Percentiles rank a stretch among this genome's conserved stretches.
phyloP scores from a whole-genome alignment of 176 grass and related monocot species.

The Microstegium vimineum region DNA sequence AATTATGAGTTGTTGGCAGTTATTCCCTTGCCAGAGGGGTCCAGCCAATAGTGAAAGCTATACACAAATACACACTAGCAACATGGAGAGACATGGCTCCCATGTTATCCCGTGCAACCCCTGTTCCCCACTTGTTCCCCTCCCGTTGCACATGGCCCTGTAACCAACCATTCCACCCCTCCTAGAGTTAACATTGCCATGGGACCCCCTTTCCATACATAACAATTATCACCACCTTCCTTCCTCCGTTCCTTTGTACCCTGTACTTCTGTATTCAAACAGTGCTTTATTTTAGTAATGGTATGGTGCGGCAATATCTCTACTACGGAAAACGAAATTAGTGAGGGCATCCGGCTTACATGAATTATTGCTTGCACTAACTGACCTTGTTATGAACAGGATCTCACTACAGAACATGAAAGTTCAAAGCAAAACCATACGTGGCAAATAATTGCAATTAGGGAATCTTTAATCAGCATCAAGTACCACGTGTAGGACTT shows the following conservation, averaged over 20 bases:
- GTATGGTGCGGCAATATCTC: conserved; percentile 22
- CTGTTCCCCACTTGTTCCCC: conserved; percentile 74
- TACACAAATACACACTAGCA: conserved; percentile 64
- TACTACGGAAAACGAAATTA: conserved; percentile 21
- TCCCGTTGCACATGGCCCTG: conserved; percentile 79
- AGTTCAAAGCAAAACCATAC: not conserved
- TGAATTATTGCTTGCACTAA: conserved; percentile 46
- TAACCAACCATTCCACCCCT: conserved; percentile 38
- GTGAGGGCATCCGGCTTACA: conserved; percentile 20
- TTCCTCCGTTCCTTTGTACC: conserved; percentile 29
- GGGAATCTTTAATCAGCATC: conserved; percentile 27
- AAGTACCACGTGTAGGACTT: conserved; percentile 16
- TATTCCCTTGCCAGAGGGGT: conserved; percentile 62
- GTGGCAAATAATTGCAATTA: conserved; percentile 11
- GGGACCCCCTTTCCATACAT: conserved; percentile 41
- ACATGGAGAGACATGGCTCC: conserved; percentile 69
- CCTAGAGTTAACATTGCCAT: conserved; percentile 47
- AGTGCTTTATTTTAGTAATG: conserved; percentile 34
- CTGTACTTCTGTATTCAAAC: conserved; percentile 37
- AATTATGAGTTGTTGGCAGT: conserved; percentile 37
- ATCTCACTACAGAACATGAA: conserved; percentile 14
- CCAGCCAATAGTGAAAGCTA: conserved; percentile 72
- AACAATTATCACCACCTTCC: conserved; percentile 42
- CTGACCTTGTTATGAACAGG: conserved; percentile 26
- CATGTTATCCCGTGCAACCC: conserved; percentile 76